Conservation (phyloP, 2,329 filamentous ascomycete genomes). For the Colletotrichum gloeosporioides region DNA sequence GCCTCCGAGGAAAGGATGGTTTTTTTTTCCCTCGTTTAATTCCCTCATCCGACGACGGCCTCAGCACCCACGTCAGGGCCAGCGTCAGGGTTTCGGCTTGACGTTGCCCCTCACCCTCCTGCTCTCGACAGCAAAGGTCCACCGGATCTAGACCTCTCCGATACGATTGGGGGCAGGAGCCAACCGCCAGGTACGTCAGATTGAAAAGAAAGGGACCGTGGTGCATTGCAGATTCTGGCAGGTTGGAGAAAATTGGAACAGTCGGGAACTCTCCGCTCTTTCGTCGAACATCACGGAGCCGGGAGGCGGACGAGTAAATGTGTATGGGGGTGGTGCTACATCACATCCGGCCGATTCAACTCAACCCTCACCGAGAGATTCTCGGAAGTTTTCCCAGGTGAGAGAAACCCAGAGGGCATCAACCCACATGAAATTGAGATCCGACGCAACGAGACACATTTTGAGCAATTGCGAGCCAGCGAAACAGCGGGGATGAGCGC, state of each 20-base stretch:
- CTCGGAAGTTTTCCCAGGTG: background rate
- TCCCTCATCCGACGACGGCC: background rate
- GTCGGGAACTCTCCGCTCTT: background rate
- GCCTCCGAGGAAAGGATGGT: background rate
- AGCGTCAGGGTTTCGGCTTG: background rate
- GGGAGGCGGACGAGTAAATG: background rate
- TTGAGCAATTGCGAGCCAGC: background rate
- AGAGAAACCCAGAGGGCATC: background rate
- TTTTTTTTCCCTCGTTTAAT: background rate
- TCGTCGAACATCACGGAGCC: background rate
- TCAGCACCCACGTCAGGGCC: background rate
- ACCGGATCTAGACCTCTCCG: constrained; percentile 3
- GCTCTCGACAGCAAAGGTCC: background rate
- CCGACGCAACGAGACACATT: background rate
- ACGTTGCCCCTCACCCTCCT: background rate
- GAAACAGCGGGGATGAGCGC: background rate
- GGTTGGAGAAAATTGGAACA: background rate
- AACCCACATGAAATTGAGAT: background rate
- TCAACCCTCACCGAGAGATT: constrained; percentile 4
- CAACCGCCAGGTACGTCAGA: background rate
- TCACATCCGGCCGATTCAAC: background rate
- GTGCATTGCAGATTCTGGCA: background rate
- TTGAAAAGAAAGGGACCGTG: background rate
- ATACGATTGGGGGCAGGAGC: background rate
- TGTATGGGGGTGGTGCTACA: background rate